Percentiles rank a stretch among this genome's conserved stretches.
Conservation (phyloP, 805 yeast species). For the Nematodospora valgi region DNA sequence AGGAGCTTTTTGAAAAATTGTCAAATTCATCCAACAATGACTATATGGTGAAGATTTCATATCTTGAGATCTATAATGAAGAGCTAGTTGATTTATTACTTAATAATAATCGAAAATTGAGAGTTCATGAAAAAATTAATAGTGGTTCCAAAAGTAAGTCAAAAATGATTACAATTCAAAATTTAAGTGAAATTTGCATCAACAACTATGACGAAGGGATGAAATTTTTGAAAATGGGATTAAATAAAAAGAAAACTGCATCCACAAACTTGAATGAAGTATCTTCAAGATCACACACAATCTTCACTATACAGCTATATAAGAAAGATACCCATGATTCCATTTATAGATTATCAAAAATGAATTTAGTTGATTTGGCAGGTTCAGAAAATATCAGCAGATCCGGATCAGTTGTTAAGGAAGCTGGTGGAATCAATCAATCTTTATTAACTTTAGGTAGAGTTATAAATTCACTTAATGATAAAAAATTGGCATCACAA, state of each 20-base stretch:
- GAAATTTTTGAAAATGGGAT: constrained; percentile 51
- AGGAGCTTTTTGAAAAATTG: constrained; percentile 49
- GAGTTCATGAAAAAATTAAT: constrained; percentile 25
- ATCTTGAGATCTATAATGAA: constrained; percentile 84
- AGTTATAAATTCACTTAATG: constrained; percentile 63
- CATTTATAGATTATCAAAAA: constrained; percentile 49
- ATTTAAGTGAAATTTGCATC: constrained; percentile 59
- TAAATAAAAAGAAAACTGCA: constrained; percentile 60
- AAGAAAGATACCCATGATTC: constrained; percentile 27
- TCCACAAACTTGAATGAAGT: constrained; percentile 70
- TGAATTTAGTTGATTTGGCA: constrained; percentile 88
- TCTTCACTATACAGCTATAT: constrained; percentile 61
- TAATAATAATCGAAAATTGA: constrained; percentile 39
- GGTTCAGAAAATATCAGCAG: constrained; percentile 88
- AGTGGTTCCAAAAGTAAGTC: constrained; percentile 24
- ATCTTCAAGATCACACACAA: constrained; percentile 76
- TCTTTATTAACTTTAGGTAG: constrained; percentile 83
- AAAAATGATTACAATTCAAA: constrained; percentile 51
- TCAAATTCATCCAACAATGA: constrained; percentile 38
- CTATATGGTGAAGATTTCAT: constrained; percentile 70
- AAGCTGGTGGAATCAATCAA: constrained; percentile 91
- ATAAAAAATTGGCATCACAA: constrained; percentile 19
- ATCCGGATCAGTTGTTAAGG: constrained; percentile 90
- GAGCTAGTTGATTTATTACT: constrained; percentile 71
- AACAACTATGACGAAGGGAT: constrained; percentile 56